These are phyloP conservation scores for Pontederia crassipes DNA, from an alignment of 176 grass and related monocot genomes.

Conservation along the genomic window DNA sequence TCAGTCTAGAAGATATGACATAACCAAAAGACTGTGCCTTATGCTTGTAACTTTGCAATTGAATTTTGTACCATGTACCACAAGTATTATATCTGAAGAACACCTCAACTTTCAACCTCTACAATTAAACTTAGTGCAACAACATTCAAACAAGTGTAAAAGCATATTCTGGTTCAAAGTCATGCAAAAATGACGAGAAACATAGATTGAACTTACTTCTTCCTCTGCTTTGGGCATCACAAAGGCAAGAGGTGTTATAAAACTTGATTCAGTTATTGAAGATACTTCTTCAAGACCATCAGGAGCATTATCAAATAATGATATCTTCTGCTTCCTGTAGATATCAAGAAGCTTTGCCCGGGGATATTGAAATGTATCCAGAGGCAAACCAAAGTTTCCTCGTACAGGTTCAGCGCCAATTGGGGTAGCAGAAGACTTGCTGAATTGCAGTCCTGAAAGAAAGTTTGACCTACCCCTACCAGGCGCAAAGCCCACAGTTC, in stretches of 20 bases:
- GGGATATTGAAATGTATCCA: slow-evolving; percentile 56
- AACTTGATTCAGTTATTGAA: slow-evolving; percentile 48
- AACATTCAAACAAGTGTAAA: no score
- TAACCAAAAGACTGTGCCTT: no score
- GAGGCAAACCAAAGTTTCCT: slow-evolving; percentile 23
- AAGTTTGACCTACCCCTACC: slow-evolving; percentile 80
- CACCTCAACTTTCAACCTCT: no score
- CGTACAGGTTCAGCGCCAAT: slow-evolving; percentile 57
- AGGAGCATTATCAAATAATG: slow-evolving; percentile 29
- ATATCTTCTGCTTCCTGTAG: slow-evolving; percentile 65
- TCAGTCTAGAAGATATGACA: no score
- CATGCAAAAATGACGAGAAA: neutral
- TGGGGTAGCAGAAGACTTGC: slow-evolving; percentile 26
- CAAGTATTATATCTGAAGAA: no score
- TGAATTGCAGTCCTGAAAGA: slow-evolving; percentile 29
- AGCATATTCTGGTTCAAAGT: no score
- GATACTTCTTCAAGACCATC: slow-evolving; percentile 51
- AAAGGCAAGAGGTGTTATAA: slow-evolving; percentile 70
- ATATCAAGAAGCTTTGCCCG: slow-evolving; percentile 94
- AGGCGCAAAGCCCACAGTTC: slow-evolving; percentile 66
- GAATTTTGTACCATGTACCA: no score
- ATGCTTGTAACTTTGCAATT: no score
- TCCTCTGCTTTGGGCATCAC: slow-evolving; percentile 50
- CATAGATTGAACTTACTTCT: slow-evolving; percentile 40
- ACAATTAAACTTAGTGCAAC: no score